Conservation (phyloP, 2,329 filamentous ascomycete species). For the Fusarium sp. region DNA sequence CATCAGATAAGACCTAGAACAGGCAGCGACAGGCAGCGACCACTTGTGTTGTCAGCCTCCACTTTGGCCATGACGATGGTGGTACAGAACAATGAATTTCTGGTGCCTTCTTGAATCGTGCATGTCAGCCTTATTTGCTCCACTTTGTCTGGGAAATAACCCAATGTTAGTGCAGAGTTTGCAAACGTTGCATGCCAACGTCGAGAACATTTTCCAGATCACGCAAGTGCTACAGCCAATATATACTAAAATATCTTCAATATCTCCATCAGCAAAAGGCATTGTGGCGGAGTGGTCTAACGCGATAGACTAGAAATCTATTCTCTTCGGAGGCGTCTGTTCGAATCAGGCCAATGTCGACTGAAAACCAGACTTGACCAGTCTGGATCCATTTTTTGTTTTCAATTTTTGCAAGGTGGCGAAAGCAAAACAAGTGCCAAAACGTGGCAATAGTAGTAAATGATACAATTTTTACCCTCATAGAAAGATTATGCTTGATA, state of each 20-base stretch:
- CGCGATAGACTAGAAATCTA: constrained; percentile 40
- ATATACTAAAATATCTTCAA: too few relatives aligned
- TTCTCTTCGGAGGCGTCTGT: constrained; percentile 37
- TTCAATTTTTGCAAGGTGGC: neutral
- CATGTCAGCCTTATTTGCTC: too few relatives aligned
- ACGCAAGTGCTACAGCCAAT: too few relatives aligned
- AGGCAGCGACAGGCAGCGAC: neutral
- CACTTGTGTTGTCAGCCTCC: neutral
- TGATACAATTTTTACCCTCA: too few relatives aligned
- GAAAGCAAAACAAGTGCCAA: neutral
- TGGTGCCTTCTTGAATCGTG: too few relatives aligned
- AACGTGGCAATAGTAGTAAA: neutral
- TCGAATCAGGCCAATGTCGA: constrained; percentile 37
- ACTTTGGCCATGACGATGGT: neutral
- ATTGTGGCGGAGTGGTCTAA: constrained; percentile 38
- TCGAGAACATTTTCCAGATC: too few relatives aligned
- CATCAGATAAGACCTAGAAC: neutral
- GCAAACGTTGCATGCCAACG: too few relatives aligned
- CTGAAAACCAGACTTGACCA: neutral
- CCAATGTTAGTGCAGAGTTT: too few relatives aligned
- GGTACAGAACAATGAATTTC: neutral
- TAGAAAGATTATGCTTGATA: too few relatives aligned
- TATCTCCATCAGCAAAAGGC: constrained; percentile 7
- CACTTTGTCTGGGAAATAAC: too few relatives aligned
- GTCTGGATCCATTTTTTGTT: neutral